Evolutionary conservation across 805 yeast genomes (phyloP), one percentile per base, ranked within the genome.

Genomic region (Priceomyces fermenticarens): DNA sequence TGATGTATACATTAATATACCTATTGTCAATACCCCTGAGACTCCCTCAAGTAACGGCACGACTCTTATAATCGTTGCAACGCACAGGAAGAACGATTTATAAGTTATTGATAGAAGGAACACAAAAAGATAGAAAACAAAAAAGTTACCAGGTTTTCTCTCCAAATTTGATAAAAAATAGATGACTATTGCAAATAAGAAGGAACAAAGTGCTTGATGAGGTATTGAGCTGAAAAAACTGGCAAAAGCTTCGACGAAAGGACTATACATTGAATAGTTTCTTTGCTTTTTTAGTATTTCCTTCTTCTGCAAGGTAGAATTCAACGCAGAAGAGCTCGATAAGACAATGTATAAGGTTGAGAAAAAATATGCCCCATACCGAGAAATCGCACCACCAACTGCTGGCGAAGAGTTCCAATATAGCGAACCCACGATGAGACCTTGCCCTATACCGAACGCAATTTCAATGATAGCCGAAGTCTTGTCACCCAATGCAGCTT

Each of bases 351-450:
- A 80, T 46, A 84, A 64, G 9, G 80, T 63, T 15, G 80, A 67
- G 51, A 81, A 83, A 61, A 79, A 83, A 4, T 82, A 49, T 20
- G 74, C 67, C 52, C 87, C 85, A 44, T 85, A 82, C 47, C 88
- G 70, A 7, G 83, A 72, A 51, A 78, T 83, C 5, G 84, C 80
- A 36, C 85, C 82, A 8, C 53, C 42, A 0, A 86, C 81, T 26
- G 63, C 43, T 2, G 62, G 59, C 1, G 80, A 74, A 13, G 80
- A 60, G 39, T 77, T 64, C 58, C 73, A 81, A 58, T 70, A 83
- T 49, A 84, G 63, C 0, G 89, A 83, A 26, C 88, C 86, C 10
- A 71, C 65, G 52, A 83, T 72, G 37, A 84, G 70, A 11, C 83
- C 71, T 60, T 81, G 82, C 27, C 75, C 53, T 11, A 75, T 51